These are phyloP conservation scores for Picea engelmannii DNA, from an alignment of 83 land plant genomes.

Conservation along the genomic window DNA sequence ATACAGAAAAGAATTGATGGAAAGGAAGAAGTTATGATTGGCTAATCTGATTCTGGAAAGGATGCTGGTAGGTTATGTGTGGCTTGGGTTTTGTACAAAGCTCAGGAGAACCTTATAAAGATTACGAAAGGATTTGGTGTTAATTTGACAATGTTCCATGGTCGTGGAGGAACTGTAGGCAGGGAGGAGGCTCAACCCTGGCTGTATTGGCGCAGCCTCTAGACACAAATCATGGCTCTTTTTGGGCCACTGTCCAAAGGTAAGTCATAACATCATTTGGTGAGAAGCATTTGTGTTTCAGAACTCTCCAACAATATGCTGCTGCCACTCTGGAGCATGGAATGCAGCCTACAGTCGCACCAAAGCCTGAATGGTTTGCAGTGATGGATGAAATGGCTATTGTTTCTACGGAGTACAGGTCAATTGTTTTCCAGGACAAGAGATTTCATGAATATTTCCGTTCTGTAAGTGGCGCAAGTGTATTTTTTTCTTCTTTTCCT, in stretches of 20 bases:
- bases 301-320: constrained; percentile 70
- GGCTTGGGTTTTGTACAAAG: constrained; percentile 71
- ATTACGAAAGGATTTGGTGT: constrained; percentile 69
- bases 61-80: constrained; percentile 77
- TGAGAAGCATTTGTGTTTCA: constrained; percentile 74
- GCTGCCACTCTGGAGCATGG: constrained; percentile 83
- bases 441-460: constrained; percentile 84
- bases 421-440: neutral
- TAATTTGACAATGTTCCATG: constrained; percentile 82
- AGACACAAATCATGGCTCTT: constrained; percentile 75
- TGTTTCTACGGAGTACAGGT: too few relatives aligned
- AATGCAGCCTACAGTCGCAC: constrained; percentile 20
- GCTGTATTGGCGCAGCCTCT: constrained; percentile 84
- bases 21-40: constrained; percentile 86
- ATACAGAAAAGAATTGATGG: constrained; percentile 67
- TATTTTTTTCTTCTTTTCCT: too few relatives aligned
- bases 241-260: constrained; percentile 77
- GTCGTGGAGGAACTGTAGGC: constrained; percentile 82
- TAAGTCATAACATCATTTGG: too few relatives aligned
- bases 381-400: too few relatives aligned
- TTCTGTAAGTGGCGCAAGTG: too few relatives aligned
- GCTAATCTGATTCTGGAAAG: constrained; percentile 83
- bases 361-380: too few relatives aligned
- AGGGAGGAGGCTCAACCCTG: constrained; percentile 85
- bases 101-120: constrained; percentile 69